A percentile compares a stretch with the other conserved stretches of the same genome.
These are phyloP conservation scores for Amanita exitialis DNA, from an alignment of 768 basidiomycete genomes.

Conservation along the genomic window DNA sequence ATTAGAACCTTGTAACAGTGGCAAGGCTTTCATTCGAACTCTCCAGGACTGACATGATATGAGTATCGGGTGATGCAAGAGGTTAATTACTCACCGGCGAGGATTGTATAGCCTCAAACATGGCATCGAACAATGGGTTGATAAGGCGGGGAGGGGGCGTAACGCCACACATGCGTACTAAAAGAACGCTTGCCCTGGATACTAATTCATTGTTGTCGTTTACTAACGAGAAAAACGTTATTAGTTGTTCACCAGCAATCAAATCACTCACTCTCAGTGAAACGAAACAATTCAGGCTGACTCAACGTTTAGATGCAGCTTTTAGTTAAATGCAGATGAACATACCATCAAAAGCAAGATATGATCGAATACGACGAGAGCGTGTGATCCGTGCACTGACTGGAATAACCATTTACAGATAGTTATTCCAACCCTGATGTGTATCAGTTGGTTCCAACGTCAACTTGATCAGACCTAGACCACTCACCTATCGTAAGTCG, in stretches of 20 bases:
- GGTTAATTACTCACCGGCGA: slow-evolving; percentile 46
- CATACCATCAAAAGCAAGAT: slow-evolving; percentile 72
- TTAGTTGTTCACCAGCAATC: background rate
- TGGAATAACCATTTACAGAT: slow-evolving; percentile 75
- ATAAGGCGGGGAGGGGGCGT: slow-evolving; percentile 65
- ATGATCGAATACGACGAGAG: slow-evolving; percentile 69
- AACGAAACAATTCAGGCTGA: slow-evolving; percentile 67
- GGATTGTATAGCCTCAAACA: slow-evolving; percentile 67
- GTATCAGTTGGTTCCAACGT: slow-evolving; percentile 4
- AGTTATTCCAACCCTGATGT: slow-evolving; percentile 45
- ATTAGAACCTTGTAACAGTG: slow-evolving; percentile 61
- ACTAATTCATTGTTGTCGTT: slow-evolving; percentile 69
- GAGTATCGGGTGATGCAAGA: slow-evolving; percentile 5
- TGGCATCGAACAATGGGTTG: slow-evolving; percentile 54
- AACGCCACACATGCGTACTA: slow-evolving; percentile 82
- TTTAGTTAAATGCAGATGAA: slow-evolving; percentile 7
- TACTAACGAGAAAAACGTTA: slow-evolving; percentile 25
- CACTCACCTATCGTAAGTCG: slow-evolving; percentile 69
- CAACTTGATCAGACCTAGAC: background rate
- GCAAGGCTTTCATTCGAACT: slow-evolving; percentile 78
- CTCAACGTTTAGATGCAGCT: slow-evolving; percentile 5
- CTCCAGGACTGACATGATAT: slow-evolving; percentile 60
- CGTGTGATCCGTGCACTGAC: slow-evolving; percentile 67
- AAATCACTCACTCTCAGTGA: slow-evolving; percentile 48
- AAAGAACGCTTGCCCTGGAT: slow-evolving; percentile 51